Evolutionary conservation across 1,284 basidiomycete species (phyloP).

Genomic region (Cutaneotrichosporon sp.): DNA sequence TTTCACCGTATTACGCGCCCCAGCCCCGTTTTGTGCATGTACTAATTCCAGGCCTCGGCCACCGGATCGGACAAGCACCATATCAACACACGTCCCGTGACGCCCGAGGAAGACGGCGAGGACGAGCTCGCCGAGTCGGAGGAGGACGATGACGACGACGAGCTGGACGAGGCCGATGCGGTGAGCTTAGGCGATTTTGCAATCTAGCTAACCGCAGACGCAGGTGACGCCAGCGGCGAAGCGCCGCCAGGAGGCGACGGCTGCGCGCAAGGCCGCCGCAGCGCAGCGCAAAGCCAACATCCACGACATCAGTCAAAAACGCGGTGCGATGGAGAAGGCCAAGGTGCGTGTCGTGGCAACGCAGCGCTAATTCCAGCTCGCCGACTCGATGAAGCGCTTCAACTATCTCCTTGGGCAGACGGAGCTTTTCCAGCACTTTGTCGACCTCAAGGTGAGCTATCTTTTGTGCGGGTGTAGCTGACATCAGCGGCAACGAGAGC

Average conservation of each 20-base stretch:
- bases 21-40: not conserved
- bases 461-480: not conserved
- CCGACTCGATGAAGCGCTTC: slow-evolving; percentile 93
- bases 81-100: slow-evolving; percentile 38
- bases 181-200: not conserved
- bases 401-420: slow-evolving; percentile 92
- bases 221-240: slow-evolving; percentile 31
- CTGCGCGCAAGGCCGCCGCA: slow-evolving; percentile 36
- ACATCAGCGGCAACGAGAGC: slow-evolving; percentile 74
- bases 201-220: slow-evolving; percentile 3
- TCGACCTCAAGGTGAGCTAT: slow-evolving; percentile 74
- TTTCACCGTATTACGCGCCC: not conserved
- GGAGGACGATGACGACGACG: slow-evolving; percentile 34
- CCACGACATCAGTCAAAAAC: slow-evolving; percentile 39
- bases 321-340: slow-evolving; percentile 42
- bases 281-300: slow-evolving; percentile 41
- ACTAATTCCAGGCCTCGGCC: slow-evolving; percentile 32
- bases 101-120: slow-evolving; percentile 28
- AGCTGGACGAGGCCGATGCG: slow-evolving; percentile 15
- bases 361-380: slow-evolving; percentile 54
- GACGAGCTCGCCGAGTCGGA: slow-evolving; percentile 30
- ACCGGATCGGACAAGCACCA: slow-evolving; percentile 37
- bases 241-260: slow-evolving; percentile 27
- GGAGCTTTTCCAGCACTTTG: slow-evolving; percentile 91
- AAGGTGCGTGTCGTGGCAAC: slow-evolving; percentile 31